phyloP scores from a whole-genome alignment of 2,329 filamentous ascomycete genomes.

The Claviceps citrina region DNA sequence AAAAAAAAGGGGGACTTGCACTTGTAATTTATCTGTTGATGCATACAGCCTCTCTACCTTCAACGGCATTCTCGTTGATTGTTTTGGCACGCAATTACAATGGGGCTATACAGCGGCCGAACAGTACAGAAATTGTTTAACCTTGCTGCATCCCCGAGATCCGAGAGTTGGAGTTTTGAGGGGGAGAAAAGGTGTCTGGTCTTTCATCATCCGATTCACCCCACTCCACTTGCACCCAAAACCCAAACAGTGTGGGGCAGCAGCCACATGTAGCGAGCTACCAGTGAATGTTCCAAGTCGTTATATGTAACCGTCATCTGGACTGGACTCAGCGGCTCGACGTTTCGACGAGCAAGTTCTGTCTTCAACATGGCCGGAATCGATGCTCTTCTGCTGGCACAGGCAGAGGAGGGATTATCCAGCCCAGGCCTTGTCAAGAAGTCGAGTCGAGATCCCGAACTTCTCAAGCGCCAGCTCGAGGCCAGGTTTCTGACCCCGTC shows the following conservation, averaged over 20 bases:
- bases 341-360: not conserved
- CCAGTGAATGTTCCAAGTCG: too few species aligned
- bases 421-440: conserved; percentile 5
- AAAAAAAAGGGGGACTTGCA: conserved; percentile 24
- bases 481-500: conserved; percentile 65
- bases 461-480: conserved; percentile 58
- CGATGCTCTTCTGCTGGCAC: conserved; percentile 19
- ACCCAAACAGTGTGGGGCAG: not conserved
- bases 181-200: too few species aligned
- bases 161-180: too few species aligned
- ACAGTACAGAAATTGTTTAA: too few species aligned
- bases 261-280: too few species aligned
- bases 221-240: too few species aligned
- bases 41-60: conserved; percentile 19
- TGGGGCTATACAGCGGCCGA: not conserved
- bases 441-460: conserved; percentile 32
- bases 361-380: conserved; percentile 18
- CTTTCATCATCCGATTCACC: too few species aligned
- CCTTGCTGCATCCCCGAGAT: too few species aligned
- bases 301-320: conserved; percentile 2
- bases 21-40: conserved; percentile 26
- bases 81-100: too few species aligned
- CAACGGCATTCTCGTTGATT: conserved; percentile 16
- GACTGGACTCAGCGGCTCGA: not conserved
- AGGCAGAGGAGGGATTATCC: conserved; percentile 10